These are phyloP conservation scores for Yarrowia porcina DNA, from an alignment of 805 yeast species.

Conservation along the genomic window DNA sequence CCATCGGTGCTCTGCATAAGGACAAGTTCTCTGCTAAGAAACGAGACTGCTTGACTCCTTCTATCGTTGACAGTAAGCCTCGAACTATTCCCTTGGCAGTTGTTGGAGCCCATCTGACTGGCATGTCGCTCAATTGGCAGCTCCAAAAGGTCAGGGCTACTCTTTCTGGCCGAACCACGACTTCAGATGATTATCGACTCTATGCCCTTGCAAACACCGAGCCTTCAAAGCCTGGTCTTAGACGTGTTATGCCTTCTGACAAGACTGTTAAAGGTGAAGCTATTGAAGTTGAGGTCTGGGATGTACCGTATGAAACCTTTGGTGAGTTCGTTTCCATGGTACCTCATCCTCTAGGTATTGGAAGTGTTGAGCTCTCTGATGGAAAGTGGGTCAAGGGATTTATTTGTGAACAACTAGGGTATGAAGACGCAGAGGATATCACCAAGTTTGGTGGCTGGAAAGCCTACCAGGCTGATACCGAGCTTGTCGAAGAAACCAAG, in stretches of 20 bases:
- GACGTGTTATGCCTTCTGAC: constrained; percentile 50
- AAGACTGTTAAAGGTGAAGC: constrained; percentile 45
- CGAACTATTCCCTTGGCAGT: constrained; percentile 72
- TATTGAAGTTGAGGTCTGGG: constrained; percentile 77
- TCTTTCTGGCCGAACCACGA: constrained; percentile 60
- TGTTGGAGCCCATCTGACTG: constrained; percentile 92
- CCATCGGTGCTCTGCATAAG: constrained; percentile 52
- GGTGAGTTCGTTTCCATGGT: constrained; percentile 85
- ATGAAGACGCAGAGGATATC: constrained; percentile 69
- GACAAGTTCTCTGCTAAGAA: constrained; percentile 37
- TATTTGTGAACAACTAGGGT: constrained; percentile 90
- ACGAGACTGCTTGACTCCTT: constrained; percentile 44
- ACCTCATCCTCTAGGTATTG: constrained; percentile 94
- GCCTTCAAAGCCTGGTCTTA: constrained; percentile 91
- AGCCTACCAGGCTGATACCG: constrained; percentile 45
- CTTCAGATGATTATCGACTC: constrained; percentile 67
- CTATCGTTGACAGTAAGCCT: constrained; percentile 46
- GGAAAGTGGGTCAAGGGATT: constrained; percentile 90
- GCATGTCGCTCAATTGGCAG: constrained; percentile 93
- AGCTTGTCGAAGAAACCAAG: constrained; percentile 41
- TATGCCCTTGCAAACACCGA: constrained; percentile 62
- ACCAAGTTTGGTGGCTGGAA: constrained; percentile 91
- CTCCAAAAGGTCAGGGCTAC: constrained; percentile 77
- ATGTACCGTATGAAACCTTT: constrained; percentile 71
- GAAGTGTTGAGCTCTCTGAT: constrained; percentile 75